Conservation (phyloP, 2,329 filamentous ascomycete species). For the Seiridium unicorne region DNA sequence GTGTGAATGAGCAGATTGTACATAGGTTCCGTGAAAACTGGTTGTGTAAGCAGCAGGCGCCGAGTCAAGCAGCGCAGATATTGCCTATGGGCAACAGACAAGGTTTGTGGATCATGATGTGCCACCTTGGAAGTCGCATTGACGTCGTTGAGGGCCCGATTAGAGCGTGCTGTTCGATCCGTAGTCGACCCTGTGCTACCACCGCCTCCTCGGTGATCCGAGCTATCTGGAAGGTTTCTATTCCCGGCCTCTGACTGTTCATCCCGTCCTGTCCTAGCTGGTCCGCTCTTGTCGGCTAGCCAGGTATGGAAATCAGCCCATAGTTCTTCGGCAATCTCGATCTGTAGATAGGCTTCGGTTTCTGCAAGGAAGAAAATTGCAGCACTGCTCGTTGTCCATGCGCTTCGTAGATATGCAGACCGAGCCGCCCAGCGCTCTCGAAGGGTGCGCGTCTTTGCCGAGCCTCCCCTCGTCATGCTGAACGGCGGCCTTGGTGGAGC, state of each 20-base stretch:
- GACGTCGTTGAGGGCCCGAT: background rate
- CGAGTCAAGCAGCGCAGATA: conserved; percentile 71
- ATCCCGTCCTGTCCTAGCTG: background rate
- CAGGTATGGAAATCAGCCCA: conserved; percentile 80
- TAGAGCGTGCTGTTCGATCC: background rate
- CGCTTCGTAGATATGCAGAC: conserved; percentile 67
- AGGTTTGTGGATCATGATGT: conserved; percentile 77
- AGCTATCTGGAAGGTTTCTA: background rate
- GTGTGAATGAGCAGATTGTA: conserved; percentile 69
- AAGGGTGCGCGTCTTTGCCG: conserved; percentile 58
- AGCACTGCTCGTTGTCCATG: conserved; percentile 88
- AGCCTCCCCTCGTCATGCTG: conserved; percentile 59
- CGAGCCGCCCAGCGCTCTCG: conserved; percentile 64
- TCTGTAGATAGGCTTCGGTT: conserved; percentile 84
- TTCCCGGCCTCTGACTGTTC: background rate
- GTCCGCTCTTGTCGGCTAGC: conserved; percentile 50
- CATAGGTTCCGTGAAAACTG: conserved; percentile 61
- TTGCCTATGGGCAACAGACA: conserved; percentile 74
- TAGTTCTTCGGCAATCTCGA: conserved; percentile 78
- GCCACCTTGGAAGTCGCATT: background rate
- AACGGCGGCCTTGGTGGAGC: conserved; percentile 64
- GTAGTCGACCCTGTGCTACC: conserved; percentile 9
- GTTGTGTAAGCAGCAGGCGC: conserved; percentile 64
- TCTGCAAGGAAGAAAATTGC: conserved; percentile 88
- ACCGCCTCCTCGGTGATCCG: background rate